Conservation (phyloP, 495 filamentous ascomycete genomes). For the Podospora tetraspora region DNA sequence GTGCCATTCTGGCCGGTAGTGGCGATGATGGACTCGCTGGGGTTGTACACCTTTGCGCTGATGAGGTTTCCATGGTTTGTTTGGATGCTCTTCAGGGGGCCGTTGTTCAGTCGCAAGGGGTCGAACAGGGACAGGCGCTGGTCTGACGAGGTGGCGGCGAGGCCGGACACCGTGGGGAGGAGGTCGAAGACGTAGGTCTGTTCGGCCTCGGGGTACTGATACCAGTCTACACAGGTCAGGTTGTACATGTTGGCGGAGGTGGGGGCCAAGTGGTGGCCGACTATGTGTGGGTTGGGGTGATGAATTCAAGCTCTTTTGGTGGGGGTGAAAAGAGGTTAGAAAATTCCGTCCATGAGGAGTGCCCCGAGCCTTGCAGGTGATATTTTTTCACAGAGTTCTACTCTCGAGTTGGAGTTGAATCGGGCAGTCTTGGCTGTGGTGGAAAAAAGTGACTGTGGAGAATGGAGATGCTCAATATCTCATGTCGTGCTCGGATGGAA, state of each 20-base stretch:
- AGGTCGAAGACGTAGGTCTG: slow-evolving; percentile 50
- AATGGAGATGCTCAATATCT: neutral
- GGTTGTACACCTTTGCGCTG: slow-evolving; percentile 47
- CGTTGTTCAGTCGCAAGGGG: slow-evolving; percentile 38
- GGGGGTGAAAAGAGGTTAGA: neutral
- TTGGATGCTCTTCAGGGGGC: slow-evolving; percentile 37
- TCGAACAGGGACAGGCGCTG: slow-evolving; percentile 54
- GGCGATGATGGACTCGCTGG: slow-evolving; percentile 38
- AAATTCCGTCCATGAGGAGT: neutral
- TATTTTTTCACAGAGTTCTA: neutral
- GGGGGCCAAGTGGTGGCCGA: neutral
- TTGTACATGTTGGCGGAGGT: slow-evolving; percentile 38
- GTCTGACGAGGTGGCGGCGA: slow-evolving; percentile 48
- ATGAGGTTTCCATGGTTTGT: slow-evolving; percentile 52
- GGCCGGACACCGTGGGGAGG: slow-evolving; percentile 38
- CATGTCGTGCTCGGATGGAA: neutral
- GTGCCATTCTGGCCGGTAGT: slow-evolving; percentile 61
- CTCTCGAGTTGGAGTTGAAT: neutral
- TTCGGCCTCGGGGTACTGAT: slow-evolving; percentile 37
- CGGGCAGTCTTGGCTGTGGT: neutral
- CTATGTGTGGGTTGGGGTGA: neutral
- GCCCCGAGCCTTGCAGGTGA: neutral
- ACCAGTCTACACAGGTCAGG: slow-evolving; percentile 37
- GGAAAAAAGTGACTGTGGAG: neutral
- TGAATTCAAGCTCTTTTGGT: neutral